Base-by-base conservation (phyloP, 306 rosid genomes). In the Begonia masoniana region DNA sequence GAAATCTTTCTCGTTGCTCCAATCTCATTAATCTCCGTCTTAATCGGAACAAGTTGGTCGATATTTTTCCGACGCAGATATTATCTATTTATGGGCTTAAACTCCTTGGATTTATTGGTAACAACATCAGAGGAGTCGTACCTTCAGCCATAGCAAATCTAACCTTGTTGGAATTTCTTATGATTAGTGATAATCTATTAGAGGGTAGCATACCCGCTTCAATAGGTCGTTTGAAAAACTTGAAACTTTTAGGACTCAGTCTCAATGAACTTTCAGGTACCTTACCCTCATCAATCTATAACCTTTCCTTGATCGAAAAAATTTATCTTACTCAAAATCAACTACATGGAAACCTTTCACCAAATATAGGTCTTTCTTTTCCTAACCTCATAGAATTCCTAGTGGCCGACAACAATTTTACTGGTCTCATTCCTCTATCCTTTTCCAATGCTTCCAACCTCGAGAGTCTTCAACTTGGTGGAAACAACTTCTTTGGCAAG, bases 211-310 rank as follows among this genome's bases (percentile, higher is more conserved):
- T 0, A 53, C 51, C 56, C 39, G 2, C 39, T 5, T 74, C 74
- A 0, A 35, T 88, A 17, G 77, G 92, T 14, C 65, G 65, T 51
- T 77, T 88, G 42, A 64, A 50, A 21, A 68, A 61, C 19, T 58
- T 88, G 50, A 49, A 75, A 24, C 75, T 72, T 62, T 76, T 87
- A n/a, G 63, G 63, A 51, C 66, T 88, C 10, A 57, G 68, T 1
- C 52, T 65, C 5, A 88, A 81, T 59, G 69, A 75, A 50, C 78
- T 87, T 62, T 58, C 64, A 19, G 96, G 96, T 19, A 75, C 64
- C 4, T 57, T 88, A 48, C 80, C 84, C 19, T 17, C 81, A 0
- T 57, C 43, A 23, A 55, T 88, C 9, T 84, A 77, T 50, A 10
- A 45, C 39, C 39, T 31, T 31, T 31, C 39, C 9, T 31, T 50